Conservation (phyloP, 257 asterid genomes). For the Ajuga chamaepitys region DNA sequence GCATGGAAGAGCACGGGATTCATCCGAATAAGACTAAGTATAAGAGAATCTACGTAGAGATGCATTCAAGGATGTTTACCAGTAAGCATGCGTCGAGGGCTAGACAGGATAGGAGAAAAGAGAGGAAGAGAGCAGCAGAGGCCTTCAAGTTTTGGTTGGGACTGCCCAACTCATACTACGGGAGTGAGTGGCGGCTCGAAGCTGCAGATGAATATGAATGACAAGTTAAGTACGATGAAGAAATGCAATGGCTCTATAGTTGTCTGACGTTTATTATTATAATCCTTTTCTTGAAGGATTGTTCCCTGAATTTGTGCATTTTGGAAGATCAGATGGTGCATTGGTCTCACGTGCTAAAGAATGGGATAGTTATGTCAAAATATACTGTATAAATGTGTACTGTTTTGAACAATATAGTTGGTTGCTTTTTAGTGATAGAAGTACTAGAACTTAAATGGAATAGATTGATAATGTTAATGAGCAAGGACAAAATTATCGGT, state of each 20-base stretch:
- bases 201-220: conserved; percentile 39
- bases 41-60: conserved; percentile 85
- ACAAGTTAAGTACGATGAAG: not conserved
- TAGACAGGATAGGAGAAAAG: conserved; percentile 76
- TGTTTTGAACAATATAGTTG: too few relatives aligned
- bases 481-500: too few relatives aligned
- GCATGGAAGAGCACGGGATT: conserved; percentile 87
- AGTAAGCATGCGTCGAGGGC: conserved; percentile 99
- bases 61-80: conserved; percentile 98
- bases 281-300: not conserved
- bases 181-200: conserved; percentile 79
- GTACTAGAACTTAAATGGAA: too few relatives aligned
- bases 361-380: too few relatives aligned
- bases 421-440: too few relatives aligned
- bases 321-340: not conserved
- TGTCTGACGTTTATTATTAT: not conserved
- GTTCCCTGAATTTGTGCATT: not conserved
- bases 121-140: conserved; percentile 91
- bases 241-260: conserved; percentile 5
- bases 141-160: conserved; percentile 99
- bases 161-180: conserved; percentile 81
- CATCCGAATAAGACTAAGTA: conserved; percentile 85
- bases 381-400: too few relatives aligned
- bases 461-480: too few relatives aligned
- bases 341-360: too few relatives aligned